Percentiles rank a stretch among this genome's conserved stretches.
Evolutionary conservation across 73 alveolate species (phyloP).

Genomic region (Symbiodinium pilosum): DNA sequence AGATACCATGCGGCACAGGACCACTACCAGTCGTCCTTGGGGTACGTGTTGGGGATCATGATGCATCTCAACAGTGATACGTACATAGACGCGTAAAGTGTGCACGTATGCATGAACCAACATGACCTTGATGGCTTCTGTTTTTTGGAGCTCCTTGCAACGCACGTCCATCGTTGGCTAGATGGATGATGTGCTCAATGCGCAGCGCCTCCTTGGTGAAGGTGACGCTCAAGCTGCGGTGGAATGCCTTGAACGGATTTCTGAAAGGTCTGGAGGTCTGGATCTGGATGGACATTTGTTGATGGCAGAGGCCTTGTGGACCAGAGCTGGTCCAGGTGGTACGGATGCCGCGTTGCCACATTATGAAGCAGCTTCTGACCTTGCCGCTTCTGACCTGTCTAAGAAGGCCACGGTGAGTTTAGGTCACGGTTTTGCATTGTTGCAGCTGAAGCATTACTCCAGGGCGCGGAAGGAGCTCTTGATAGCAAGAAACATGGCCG

Average conservation of each 20-base stretch:
- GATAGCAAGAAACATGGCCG: conserved; percentile 25
- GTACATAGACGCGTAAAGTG: no score
- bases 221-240: conserved; percentile 49
- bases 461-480: conserved; percentile 6
- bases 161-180: no score
- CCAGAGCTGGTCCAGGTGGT: conserved; percentile 79
- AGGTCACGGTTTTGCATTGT: conserved; percentile 58
- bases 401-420: conserved; percentile 61
- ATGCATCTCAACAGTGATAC: no score
- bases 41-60: no score
- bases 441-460: conserved; percentile 37
- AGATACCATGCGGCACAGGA: no score
- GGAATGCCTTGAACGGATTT: conserved; percentile 4
- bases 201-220: conserved; percentile 18
- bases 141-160: no score
- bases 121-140: no score
- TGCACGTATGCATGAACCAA: no score
- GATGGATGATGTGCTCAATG: not conserved
- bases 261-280: not conserved
- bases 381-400: conserved; percentile 24
- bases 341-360: conserved; percentile 38
- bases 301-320: conserved; percentile 91
- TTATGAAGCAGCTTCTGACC: conserved; percentile 36
- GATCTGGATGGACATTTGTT: conserved; percentile 61
- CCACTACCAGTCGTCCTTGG: no score